These are phyloP conservation scores for Parathielavia hyrcaniae DNA, from an alignment of 495 filamentous ascomycete species.

Conservation along the genomic window DNA sequence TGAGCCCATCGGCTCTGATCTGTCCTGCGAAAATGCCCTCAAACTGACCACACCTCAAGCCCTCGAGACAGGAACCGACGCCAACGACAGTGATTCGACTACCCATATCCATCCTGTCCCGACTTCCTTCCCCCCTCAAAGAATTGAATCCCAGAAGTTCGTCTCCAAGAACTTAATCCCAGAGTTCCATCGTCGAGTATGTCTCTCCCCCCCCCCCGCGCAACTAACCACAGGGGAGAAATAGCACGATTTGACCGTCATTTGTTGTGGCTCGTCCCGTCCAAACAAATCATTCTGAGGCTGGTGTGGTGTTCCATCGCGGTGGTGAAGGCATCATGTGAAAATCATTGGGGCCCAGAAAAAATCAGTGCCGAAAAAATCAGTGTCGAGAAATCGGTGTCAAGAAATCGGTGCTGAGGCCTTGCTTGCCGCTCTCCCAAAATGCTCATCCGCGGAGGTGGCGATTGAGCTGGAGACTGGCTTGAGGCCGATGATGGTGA, in stretches of 20 bases:
- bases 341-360: neutral
- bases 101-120: constrained; percentile 1
- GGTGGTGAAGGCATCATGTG: neutral
- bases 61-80: neutral
- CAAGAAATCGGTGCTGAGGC: neutral
- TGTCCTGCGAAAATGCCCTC: neutral
- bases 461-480: neutral
- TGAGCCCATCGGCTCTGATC: neutral
- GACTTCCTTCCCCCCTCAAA: constrained; percentile 5
- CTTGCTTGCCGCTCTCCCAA: neutral
- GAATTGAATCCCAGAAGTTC: constrained; percentile 7
- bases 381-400: neutral
- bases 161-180: constrained; percentile 12
- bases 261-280: neutral
- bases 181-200: constrained; percentile 8
- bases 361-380: neutral
- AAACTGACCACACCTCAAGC: neutral
- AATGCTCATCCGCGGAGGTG: neutral
- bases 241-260: constrained; percentile 8
- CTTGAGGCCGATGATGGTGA: neutral
- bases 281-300: neutral
- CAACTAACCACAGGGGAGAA: neutral
- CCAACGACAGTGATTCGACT: neutral
- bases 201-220: neutral
- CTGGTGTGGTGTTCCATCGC: neutral